Conservation (phyloP, 257 asterid species). For the Ligustrum vulgare region DNA sequence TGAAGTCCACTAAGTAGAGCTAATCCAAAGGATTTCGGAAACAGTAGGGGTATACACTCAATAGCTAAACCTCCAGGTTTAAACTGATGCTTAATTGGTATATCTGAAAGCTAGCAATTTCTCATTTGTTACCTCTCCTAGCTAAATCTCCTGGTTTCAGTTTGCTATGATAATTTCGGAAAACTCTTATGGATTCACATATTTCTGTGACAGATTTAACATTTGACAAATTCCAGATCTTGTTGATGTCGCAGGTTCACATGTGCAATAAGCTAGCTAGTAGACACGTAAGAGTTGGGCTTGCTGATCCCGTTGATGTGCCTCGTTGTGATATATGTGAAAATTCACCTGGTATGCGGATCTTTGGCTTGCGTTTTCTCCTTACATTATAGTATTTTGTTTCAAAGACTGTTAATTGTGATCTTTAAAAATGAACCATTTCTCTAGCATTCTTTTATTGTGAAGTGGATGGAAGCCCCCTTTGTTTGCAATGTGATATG, state of each 20-base stretch:
- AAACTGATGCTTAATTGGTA: too few relatives aligned
- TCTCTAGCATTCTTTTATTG: conserved; percentile 45
- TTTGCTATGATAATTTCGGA: neutral
- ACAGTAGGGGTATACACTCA: neutral
- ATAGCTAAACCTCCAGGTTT: too few relatives aligned
- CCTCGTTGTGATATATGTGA: conserved; percentile 49
- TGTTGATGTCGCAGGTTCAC: conserved; percentile 36
- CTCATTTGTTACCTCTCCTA: neutral
- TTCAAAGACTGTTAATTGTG: neutral
- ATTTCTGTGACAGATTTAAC: neutral
- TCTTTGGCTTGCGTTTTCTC: neutral
- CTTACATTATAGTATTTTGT: neutral
- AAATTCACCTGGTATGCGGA: conserved; percentile 38
- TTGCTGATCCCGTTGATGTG: conserved; percentile 36
- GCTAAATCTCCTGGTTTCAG: neutral
- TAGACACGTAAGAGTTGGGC: conserved; percentile 47
- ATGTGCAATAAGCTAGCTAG: conserved; percentile 45
- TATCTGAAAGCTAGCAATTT: too few relatives aligned
- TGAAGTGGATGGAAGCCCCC: conserved; percentile 47
- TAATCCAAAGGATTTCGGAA: neutral
- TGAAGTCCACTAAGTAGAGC: neutral
- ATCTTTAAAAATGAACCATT: neutral
- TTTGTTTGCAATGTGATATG: conserved; percentile 44
- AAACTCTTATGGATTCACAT: neutral
- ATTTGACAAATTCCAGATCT: neutral